These are phyloP conservation scores for Nakazawaea laoshanensis DNA, from an alignment of 805 yeast genomes.

Conservation along the genomic window DNA sequence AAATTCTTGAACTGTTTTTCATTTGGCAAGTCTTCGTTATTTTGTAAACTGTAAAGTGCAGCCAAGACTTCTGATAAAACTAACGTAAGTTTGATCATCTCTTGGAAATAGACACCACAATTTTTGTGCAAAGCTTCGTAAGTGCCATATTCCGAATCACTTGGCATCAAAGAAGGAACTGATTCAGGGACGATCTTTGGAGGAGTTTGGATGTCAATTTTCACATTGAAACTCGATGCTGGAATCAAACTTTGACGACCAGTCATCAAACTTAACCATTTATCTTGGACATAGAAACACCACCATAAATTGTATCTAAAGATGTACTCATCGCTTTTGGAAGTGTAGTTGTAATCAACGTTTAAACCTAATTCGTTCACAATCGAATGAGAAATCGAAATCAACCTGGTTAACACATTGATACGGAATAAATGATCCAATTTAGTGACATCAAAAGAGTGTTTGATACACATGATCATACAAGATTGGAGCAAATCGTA, in stretches of 20 bases:
- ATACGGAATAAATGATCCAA: conserved; percentile 6
- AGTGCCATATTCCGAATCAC: not conserved
- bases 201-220: conserved; percentile 1
- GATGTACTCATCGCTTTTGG: conserved; percentile 3
- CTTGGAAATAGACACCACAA: conserved; percentile 6
- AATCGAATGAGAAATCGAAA: conserved; percentile 3
- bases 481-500: conserved; percentile 8
- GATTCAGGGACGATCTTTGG: not conserved
- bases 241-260: conserved; percentile 7
- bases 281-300: conserved; percentile 10
- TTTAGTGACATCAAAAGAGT: conserved; percentile 8
- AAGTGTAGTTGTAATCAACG: not conserved
- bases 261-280: conserved; percentile 8
- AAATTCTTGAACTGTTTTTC: not conserved
- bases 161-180: not conserved
- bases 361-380: conserved; percentile 5
- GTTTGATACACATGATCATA: conserved; percentile 8
- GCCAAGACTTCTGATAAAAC: conserved; percentile 7
- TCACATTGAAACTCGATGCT: not conserved
- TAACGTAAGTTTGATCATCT: conserved; percentile 8
- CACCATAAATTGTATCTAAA: conserved; percentile 11
- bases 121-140: not conserved
- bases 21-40: not conserved
- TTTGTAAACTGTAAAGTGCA: not conserved
- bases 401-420: conserved; percentile 1